phyloP scores from a whole-genome alignment of 306 rosid genomes.

The Cucumis sativus region DNA sequence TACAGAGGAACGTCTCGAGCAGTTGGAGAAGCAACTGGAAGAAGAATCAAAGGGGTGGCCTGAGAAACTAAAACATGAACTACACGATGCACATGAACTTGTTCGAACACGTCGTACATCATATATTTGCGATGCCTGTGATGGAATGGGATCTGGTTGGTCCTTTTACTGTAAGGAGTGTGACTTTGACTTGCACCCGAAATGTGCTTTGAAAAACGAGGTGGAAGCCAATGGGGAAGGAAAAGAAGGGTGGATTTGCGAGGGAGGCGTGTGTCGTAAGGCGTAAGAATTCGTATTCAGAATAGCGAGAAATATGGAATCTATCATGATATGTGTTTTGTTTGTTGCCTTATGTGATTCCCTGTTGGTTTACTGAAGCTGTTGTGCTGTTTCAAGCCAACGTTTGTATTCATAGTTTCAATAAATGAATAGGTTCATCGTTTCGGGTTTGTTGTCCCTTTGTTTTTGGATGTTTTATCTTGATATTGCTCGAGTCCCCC shows the following conservation, averaged over 20 bases:
- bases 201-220: constrained; percentile 32
- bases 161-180: constrained; percentile 49
- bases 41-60: constrained; percentile 59
- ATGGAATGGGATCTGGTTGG: constrained; percentile 28
- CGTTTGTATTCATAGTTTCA: background rate
- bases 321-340: background rate
- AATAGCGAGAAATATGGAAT: background rate
- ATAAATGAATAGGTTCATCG: background rate
- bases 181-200: constrained; percentile 55
- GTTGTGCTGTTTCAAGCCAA: background rate
- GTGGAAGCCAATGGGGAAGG: constrained; percentile 20
- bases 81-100: constrained; percentile 47
- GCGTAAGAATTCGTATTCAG: constrained; percentile 10
- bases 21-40: constrained; percentile 30
- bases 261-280: constrained; percentile 39
- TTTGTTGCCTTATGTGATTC: background rate
- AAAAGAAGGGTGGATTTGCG: constrained; percentile 40
- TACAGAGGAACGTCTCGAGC: constrained; percentile 34
- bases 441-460: background rate
- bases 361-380: background rate
- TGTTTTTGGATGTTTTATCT: background rate
- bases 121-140: constrained; percentile 32
- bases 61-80: constrained; percentile 28
- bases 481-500: background rate
- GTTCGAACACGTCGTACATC: constrained; percentile 17